A percentile compares a stretch with the other conserved stretches of the same genome.
These are phyloP conservation scores for Solanum piurae DNA, from an alignment of 257 asterid genomes.

Conservation along the genomic window DNA sequence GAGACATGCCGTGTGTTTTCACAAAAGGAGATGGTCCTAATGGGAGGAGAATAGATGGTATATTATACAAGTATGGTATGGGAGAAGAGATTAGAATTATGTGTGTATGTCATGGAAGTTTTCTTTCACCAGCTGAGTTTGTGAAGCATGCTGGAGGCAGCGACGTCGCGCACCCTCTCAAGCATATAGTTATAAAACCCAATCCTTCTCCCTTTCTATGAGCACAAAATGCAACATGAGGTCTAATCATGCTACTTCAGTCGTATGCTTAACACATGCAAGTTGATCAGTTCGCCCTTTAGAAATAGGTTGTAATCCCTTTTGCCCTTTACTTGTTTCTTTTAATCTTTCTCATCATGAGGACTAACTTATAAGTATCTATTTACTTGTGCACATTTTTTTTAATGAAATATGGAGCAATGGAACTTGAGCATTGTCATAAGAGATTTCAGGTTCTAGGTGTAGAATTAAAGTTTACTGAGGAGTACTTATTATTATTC, in stretches of 20 bases:
- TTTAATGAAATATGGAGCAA: background rate
- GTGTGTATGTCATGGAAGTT: conserved; percentile 90
- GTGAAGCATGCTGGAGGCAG: conserved; percentile 82
- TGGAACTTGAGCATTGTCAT: background rate
- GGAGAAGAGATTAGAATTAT: conserved; percentile 83
- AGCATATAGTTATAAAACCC: conserved; percentile 80
- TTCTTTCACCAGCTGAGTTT: conserved; percentile 81
- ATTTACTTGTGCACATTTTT: background rate
- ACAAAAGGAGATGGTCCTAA: conserved; percentile 79
- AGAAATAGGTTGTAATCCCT: too few species aligned
- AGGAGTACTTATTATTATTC: background rate
- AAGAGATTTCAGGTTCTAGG: background rate
- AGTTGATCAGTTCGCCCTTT: too few species aligned
- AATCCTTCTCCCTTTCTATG: conserved; percentile 38
- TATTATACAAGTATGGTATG: conserved; percentile 68
- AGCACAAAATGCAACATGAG: background rate
- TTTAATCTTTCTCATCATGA: background rate
- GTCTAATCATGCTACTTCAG: too few species aligned
- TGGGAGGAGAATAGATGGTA: conserved; percentile 75
- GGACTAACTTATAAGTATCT: background rate
- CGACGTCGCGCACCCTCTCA: conserved; percentile 54
- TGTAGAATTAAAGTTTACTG: background rate
- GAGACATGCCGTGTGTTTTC: conserved; percentile 89
- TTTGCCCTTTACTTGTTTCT: background rate
- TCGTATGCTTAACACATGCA: too few species aligned